phyloP scores from a whole-genome alignment of 768 basidiomycete genomes.

The Pleurotus djamor region DNA sequence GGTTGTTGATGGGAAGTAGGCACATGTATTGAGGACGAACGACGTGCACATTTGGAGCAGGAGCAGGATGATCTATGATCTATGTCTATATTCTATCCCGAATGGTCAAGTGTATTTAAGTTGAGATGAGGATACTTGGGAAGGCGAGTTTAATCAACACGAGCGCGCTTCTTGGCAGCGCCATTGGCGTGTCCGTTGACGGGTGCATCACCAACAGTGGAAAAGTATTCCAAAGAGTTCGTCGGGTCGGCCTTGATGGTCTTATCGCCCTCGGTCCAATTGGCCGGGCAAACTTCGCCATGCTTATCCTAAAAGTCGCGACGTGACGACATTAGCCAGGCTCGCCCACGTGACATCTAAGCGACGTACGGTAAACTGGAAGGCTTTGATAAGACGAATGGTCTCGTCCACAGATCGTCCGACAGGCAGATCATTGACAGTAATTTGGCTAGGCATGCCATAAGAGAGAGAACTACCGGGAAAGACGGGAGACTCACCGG shows the following conservation, averaged over 20 bases:
- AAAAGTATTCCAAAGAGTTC: conserved; percentile 75
- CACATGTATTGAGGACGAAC: no score
- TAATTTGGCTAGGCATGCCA: conserved; percentile 62
- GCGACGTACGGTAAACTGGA: conserved; percentile 78
- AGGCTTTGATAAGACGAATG: conserved; percentile 85
- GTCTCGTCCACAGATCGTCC: conserved; percentile 97
- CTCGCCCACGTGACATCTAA: neutral
- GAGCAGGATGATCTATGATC: no score
- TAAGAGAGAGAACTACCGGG: neutral
- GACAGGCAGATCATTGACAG: conserved; percentile 90
- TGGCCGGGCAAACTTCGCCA: conserved; percentile 92
- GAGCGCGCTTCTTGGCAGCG: conserved; percentile 54
- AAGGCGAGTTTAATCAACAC: conserved; percentile 38
- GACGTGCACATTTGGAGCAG: neutral
- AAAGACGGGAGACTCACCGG: conserved; percentile 37
- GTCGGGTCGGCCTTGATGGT: conserved; percentile 83
- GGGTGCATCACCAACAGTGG: conserved; percentile 17
- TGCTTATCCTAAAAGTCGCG: conserved; percentile 60
- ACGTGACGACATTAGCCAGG: neutral
- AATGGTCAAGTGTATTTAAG: no score
- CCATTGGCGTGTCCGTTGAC: conserved; percentile 17
- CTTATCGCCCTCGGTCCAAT: conserved; percentile 81
- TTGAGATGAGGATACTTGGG: no score
- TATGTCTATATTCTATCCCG: no score
- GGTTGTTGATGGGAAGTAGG: neutral